These are phyloP conservation scores for Candida tropicalis DNA, from an alignment of 1,139 yeast species.

Conservation along the genomic window DNA sequence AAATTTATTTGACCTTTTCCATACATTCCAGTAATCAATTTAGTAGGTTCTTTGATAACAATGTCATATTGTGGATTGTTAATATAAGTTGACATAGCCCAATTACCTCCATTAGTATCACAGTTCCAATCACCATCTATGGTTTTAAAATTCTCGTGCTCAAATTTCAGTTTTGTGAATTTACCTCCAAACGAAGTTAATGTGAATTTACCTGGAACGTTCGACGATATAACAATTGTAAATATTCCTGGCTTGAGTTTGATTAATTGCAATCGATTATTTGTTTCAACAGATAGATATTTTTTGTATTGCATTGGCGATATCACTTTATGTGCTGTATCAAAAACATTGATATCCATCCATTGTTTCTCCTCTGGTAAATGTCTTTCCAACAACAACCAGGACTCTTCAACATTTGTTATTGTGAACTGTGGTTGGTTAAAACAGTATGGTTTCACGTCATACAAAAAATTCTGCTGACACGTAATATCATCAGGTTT, in stretches of 20 bases:
- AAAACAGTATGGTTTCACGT: conserved; percentile 21
- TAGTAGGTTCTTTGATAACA: conserved; percentile 21
- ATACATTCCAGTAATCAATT: conserved; percentile 28
- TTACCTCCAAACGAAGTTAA: conserved; percentile 29
- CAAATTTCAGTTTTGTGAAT: conserved; percentile 28
- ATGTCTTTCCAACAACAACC: conserved; percentile 54
- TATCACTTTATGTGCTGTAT: conserved; percentile 29
- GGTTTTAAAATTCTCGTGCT: conserved; percentile 23
- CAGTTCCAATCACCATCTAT: conserved; percentile 52
- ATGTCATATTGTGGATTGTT: conserved; percentile 65
- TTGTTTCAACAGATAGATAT: conserved; percentile 26
- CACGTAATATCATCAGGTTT: conserved; percentile 35
- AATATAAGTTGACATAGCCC: conserved; percentile 51
- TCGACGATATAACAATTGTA: conserved; percentile 29
- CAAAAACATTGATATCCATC: conserved; percentile 34
- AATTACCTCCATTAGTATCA: conserved; percentile 57
- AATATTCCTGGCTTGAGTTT: conserved; percentile 31
- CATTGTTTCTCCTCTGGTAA: conserved; percentile 20
- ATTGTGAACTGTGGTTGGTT: conserved; percentile 54
- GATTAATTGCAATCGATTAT: conserved; percentile 29
- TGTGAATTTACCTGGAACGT: conserved; percentile 34
- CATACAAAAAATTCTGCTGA: conserved; percentile 39
- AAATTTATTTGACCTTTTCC: conserved; percentile 26
- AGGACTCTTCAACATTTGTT: conserved; percentile 32
- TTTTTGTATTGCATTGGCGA: conserved; percentile 31